phyloP scores from a whole-genome alignment of 1,284 basidiomycete genomes.

The Coniferiporia sulphurascens region DNA sequence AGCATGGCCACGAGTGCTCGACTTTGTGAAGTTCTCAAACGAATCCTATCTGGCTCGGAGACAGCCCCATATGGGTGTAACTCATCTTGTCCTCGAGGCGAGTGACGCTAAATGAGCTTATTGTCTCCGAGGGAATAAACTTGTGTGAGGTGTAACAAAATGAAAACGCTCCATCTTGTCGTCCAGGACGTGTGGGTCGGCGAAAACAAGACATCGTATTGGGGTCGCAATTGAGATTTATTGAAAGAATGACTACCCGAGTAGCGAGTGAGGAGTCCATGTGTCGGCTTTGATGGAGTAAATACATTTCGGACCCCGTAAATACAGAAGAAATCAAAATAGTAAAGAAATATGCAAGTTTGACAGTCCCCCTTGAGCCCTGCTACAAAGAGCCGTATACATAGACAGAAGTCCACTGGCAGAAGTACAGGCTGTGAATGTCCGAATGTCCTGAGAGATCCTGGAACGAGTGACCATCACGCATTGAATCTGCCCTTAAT shows the following conservation, averaged over 20 bases:
- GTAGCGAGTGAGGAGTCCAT: not conserved
- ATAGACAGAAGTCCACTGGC: not conserved
- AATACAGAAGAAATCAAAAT: not conserved
- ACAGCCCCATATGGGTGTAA: not conserved
- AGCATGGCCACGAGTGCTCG: too few relatives aligned
- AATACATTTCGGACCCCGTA: not conserved
- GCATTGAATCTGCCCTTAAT: slow-evolving; percentile 23
- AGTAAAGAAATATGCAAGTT: not conserved
- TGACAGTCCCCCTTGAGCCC: not conserved
- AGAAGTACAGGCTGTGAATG: not conserved
- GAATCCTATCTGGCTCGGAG: not conserved
- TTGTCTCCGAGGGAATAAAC: not conserved
- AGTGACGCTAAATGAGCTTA: not conserved
- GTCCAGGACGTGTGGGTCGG: too few relatives aligned
- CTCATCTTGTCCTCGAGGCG: not conserved
- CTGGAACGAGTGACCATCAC: not conserved
- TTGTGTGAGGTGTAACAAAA: not conserved
- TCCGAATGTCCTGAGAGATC: not conserved
- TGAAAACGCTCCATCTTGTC: not conserved
- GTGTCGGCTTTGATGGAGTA: not conserved
- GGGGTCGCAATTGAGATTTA: not conserved
- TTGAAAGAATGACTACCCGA: not conserved
- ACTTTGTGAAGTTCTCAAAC: too few relatives aligned
- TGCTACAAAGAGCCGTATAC: not conserved
- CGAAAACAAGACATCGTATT: too few relatives aligned